Conservation (phyloP, 1,139 yeast genomes). For the Candida frijolesensis region DNA sequence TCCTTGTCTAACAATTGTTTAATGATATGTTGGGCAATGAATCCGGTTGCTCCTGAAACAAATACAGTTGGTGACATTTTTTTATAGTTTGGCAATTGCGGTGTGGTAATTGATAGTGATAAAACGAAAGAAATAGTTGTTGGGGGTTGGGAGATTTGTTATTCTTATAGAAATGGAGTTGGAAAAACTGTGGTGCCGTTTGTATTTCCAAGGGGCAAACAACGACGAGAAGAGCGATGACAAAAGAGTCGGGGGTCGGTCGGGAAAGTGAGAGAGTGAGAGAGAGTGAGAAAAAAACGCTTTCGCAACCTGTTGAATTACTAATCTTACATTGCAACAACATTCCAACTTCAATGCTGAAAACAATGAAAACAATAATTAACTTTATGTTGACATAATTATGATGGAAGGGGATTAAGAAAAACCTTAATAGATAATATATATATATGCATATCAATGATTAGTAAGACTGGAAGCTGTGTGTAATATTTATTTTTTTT, state of each 20-base stretch:
- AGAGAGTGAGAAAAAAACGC: background rate
- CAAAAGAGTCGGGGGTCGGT: background rate
- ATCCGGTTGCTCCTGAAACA: constrained; percentile 35
- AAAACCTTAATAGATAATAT: no score
- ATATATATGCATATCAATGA: no score
- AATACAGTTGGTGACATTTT: constrained; percentile 9
- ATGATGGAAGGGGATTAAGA: no score
- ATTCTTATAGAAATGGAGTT: background rate
- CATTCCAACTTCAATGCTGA: background rate
- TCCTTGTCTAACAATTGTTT: constrained; percentile 26
- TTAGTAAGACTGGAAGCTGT: no score
- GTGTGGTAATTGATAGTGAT: background rate
- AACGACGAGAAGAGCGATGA: background rate
- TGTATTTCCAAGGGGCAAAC: background rate
- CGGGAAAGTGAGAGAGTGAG: background rate
- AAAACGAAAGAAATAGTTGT: background rate
- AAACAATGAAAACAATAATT: background rate
- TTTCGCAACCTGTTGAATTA: background rate
- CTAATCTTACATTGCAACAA: constrained; percentile 1
- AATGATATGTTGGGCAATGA: constrained; percentile 32
- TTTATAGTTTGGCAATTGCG: background rate
- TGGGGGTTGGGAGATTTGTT: background rate
- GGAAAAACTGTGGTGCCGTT: no score
- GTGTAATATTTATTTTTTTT: no score
- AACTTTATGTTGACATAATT: no score